Evolutionary conservation across 2,329 filamentous ascomycete species (phyloP).

Genomic region (Bipolaris bicolor): DNA sequence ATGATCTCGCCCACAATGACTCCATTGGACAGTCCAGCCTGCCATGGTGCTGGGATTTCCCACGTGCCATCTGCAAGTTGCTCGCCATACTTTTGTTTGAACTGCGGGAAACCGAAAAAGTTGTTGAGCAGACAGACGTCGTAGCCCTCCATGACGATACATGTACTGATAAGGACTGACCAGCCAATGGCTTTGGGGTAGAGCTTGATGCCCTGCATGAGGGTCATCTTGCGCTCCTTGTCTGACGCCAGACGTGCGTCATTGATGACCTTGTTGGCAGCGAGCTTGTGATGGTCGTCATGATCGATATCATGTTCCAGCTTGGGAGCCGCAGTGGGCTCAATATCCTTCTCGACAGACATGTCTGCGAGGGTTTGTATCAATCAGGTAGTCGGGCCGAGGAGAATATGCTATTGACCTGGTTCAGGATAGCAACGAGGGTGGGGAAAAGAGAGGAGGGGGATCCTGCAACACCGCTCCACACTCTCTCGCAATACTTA

Average conservation of each 20-base stretch:
- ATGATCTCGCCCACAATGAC: slow-evolving; percentile 56
- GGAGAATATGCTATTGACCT: neutral
- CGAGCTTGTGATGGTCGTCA: slow-evolving; percentile 29
- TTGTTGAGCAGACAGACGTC: slow-evolving; percentile 82
- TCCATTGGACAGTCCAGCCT: slow-evolving; percentile 56
- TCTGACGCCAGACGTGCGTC: slow-evolving; percentile 55
- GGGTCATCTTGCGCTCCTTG: slow-evolving; percentile 58
- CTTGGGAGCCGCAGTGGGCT: slow-evolving; percentile 19
- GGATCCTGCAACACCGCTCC: slow-evolving; percentile 6
- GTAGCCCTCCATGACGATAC: slow-evolving; percentile 91
- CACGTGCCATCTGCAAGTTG: slow-evolving; percentile 49
- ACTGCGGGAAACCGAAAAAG: slow-evolving; percentile 65
- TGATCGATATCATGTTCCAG: slow-evolving; percentile 22
- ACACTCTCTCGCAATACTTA: neutral
- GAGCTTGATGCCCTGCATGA: slow-evolving; percentile 76
- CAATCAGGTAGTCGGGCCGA: slow-evolving; percentile 10
- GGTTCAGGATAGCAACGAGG: slow-evolving; percentile 2
- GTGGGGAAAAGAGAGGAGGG: slow-evolving; percentile 1
- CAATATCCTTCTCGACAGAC: slow-evolving; percentile 34
- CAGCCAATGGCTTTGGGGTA: slow-evolving; percentile 88
- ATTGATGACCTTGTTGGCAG: slow-evolving; percentile 44
- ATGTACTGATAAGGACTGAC: slow-evolving; percentile 86
- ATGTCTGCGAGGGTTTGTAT: slow-evolving; percentile 2
- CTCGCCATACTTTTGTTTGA: slow-evolving; percentile 56
- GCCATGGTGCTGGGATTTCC: slow-evolving; percentile 55